phyloP scores from a whole-genome alignment of 139 green algal genomes.

The Chlorella sp. region DNA sequence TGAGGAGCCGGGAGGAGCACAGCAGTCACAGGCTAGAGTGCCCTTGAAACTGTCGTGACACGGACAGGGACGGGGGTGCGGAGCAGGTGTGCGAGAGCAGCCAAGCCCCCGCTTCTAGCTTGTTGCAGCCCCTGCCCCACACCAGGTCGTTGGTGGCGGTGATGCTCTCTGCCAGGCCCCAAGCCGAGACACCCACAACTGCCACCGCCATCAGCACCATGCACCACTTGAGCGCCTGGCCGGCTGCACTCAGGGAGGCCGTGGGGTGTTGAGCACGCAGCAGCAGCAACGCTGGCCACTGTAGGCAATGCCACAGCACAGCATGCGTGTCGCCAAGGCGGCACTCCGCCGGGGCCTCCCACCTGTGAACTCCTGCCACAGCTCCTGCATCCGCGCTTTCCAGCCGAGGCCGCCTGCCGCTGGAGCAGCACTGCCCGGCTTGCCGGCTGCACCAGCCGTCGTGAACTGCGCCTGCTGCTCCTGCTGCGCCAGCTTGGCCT shows the following conservation, averaged over 20 bases:
- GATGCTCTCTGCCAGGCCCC: slow-evolving; percentile 15
- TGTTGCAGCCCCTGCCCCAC: too few species aligned
- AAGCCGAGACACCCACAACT: neutral
- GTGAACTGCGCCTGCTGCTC: neutral
- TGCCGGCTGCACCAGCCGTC: neutral
- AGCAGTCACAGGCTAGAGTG: too few species aligned
- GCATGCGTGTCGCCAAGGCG: neutral
- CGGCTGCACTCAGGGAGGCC: neutral
- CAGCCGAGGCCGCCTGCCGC: neutral
- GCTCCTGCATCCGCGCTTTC: neutral
- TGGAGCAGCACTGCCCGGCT: neutral
- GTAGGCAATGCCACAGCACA: neutral
- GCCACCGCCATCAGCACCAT: slow-evolving; percentile 13
- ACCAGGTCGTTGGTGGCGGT: neutral
- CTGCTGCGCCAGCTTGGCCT: neutral
- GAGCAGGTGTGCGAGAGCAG: too few species aligned
- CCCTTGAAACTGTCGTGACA: too few species aligned
- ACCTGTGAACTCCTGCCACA: neutral
- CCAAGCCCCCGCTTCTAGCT: too few species aligned
- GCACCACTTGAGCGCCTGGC: slow-evolving; percentile 1
- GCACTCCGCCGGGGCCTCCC: neutral
- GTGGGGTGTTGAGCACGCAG: too few species aligned
- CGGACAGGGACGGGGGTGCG: too few species aligned
- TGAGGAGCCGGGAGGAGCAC: too few species aligned
- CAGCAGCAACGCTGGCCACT: neutral